Conservation (phyloP, 2,329 filamentous ascomycete genomes). For the Epichloe scottii region DNA sequence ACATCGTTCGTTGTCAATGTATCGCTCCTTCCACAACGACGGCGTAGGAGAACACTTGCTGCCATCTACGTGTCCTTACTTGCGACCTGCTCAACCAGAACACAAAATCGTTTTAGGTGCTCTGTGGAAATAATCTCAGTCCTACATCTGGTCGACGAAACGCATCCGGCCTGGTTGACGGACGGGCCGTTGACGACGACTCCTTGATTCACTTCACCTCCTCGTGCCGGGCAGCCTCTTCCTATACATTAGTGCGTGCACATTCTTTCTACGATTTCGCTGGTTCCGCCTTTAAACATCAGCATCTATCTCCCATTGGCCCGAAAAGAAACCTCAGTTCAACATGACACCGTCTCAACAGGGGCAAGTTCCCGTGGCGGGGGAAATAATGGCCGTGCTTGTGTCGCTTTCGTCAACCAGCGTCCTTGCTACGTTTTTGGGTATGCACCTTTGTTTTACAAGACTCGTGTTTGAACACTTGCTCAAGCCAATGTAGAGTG, state of each 20-base stretch:
- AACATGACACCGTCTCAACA: neutral
- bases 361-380: neutral
- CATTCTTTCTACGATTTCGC: neutral
- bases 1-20: too few species aligned
- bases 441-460: slow-evolving; percentile 13
- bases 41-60: too few species aligned
- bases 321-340: neutral
- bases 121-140: neutral
- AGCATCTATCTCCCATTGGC: neutral
- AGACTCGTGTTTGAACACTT: neutral
- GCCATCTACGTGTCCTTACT: too few species aligned
- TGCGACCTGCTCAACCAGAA: neutral
- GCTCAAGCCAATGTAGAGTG: neutral
- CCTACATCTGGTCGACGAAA: neutral
- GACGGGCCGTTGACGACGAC: neutral
- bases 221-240: neutral
- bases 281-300: neutral
- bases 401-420: slow-evolving; percentile 20
- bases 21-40: too few species aligned
- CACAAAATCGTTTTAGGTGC: neutral
- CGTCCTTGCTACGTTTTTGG: slow-evolving; percentile 24
- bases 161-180: neutral
- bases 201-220: neutral
- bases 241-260: neutral
- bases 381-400: slow-evolving; percentile 1